Percentiles rank a stretch among this genome's conserved stretches.
Conservation (phyloP, 2,329 filamentous ascomycete genomes). For the Pseudofabraea citricarpa region DNA sequence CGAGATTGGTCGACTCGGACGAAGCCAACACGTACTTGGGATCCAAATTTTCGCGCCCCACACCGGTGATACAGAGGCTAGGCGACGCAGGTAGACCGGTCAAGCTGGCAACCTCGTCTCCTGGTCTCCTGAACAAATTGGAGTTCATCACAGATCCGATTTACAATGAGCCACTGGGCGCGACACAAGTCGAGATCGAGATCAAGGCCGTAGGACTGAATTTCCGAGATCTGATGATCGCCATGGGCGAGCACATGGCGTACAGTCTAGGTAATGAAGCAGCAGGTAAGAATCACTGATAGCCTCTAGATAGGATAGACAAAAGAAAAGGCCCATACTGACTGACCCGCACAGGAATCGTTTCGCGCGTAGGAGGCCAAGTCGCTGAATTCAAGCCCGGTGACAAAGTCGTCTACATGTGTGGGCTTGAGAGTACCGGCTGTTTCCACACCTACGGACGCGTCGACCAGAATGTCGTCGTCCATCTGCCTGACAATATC, state of each 20-base stretch:
- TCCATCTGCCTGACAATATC: conserved; percentile 7
- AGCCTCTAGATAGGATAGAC: too few relatives aligned
- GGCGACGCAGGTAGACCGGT: not conserved
- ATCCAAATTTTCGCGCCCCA: not conserved
- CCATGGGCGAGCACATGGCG: conserved; percentile 9
- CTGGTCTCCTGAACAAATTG: conserved; percentile 1
- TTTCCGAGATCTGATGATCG: conserved; percentile 15
- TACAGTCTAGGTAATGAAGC: conserved; percentile 24
- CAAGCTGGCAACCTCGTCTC: not conserved
- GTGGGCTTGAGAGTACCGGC: conserved; percentile 16
- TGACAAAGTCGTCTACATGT: conserved; percentile 11
- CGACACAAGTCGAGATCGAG: conserved; percentile 2
- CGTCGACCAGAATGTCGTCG: too few relatives aligned
- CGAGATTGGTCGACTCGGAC: not conserved
- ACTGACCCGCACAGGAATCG: conserved; percentile 23
- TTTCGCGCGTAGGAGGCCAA: conserved; percentile 17
- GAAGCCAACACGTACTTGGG: not conserved
- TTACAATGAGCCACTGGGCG: not conserved
- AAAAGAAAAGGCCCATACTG: too few relatives aligned
- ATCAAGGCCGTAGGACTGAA: conserved; percentile 5
- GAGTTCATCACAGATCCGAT: not conserved
- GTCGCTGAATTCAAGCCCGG: not conserved
- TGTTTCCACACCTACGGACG: too few relatives aligned
- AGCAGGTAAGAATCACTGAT: too few relatives aligned
- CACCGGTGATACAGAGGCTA: not conserved